These are phyloP conservation scores for Mycena crocata DNA, from an alignment of 768 basidiomycete genomes.

Conservation along the genomic window DNA sequence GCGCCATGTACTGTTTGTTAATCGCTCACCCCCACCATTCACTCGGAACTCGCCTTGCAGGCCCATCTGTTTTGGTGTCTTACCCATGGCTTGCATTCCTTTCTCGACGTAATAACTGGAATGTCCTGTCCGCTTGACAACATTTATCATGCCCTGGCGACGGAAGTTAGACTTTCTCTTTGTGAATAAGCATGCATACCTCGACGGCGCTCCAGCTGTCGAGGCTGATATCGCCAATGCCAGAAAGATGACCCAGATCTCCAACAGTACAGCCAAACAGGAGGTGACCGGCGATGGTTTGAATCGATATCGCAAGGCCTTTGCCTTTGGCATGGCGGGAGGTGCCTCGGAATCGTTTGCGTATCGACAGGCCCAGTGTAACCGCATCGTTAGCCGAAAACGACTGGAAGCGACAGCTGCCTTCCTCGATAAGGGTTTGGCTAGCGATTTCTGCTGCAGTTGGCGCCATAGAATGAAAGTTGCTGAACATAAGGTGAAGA, in stretches of 20 bases:
- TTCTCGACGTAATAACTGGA: constrained; percentile 90
- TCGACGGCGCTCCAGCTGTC: constrained; percentile 70
- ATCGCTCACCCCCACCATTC: constrained; percentile 84
- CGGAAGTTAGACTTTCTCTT: constrained; percentile 37
- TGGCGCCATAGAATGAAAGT: constrained; percentile 18
- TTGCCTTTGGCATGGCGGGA: constrained; percentile 80
- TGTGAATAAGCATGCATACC: no score
- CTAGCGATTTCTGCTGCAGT: constrained; percentile 36
- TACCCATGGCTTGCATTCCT: constrained; percentile 86
- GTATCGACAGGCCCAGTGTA: constrained; percentile 81
- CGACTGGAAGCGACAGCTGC: constrained; percentile 73
- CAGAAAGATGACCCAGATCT: constrained; percentile 74
- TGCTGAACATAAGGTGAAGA: constrained; percentile 17
- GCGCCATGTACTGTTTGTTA: no score
- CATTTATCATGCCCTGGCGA: constrained; percentile 83
- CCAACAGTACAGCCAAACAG: constrained; percentile 88
- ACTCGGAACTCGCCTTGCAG: constrained; percentile 73
- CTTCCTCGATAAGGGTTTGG: constrained; percentile 78
- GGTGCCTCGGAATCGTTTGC: constrained; percentile 85
- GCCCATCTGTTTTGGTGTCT: constrained; percentile 78
- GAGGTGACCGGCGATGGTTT: constrained; percentile 81
- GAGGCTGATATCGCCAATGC: constrained; percentile 80
- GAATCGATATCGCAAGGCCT: constrained; percentile 84
- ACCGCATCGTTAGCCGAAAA: constrained; percentile 85
- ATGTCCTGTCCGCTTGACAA: constrained; percentile 84